These are phyloP conservation scores for Pleurozium schreberi DNA, from an alignment of 225 moss, liverwort and hornwort species.

Conservation along the genomic window DNA sequence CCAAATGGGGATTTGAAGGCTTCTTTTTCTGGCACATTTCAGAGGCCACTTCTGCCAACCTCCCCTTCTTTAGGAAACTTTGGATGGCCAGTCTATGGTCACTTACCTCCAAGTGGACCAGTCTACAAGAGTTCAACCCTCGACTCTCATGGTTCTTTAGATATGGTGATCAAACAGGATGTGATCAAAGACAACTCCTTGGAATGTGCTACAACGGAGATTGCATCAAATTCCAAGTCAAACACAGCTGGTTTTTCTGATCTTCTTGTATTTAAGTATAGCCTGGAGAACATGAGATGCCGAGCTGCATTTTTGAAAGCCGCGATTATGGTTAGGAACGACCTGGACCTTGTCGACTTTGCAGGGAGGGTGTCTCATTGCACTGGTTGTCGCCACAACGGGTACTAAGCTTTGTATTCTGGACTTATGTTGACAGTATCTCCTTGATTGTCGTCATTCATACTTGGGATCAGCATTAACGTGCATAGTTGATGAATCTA, in stretches of 20 bases:
- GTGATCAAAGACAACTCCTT: slow-evolving; percentile 24
- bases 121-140: slow-evolving; percentile 29
- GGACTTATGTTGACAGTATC: neutral
- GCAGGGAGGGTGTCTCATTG: slow-evolving; percentile 70
- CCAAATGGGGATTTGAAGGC: slow-evolving; percentile 29
- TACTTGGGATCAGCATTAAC: neutral
- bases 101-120: slow-evolving; percentile 25
- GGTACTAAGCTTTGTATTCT: slow-evolving; percentile 26
- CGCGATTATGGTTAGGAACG: slow-evolving; percentile 53
- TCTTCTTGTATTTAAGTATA: slow-evolving; percentile 75
- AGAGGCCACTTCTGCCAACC: slow-evolving; percentile 31
- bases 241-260: slow-evolving; percentile 40
- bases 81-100: slow-evolving; percentile 37
- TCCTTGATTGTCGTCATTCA: neutral
- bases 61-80: slow-evolving; percentile 27
- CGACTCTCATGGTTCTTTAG: slow-evolving; percentile 25
- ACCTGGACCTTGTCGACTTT: slow-evolving; percentile 70
- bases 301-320: slow-evolving; percentile 69
- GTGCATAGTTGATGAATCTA: neutral
- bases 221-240: slow-evolving; percentile 23
- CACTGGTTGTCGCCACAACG: slow-evolving; percentile 95
- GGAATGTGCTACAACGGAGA: slow-evolving; percentile 28
- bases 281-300: slow-evolving; percentile 70
- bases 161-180: slow-evolving; percentile 42
- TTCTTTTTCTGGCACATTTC: slow-evolving; percentile 43